Evolutionary conservation across 2,329 filamentous ascomycete genomes (phyloP), one percentile per base, ranked within the genome.

Genomic region (Trichoderma koningiopsis): DNA sequence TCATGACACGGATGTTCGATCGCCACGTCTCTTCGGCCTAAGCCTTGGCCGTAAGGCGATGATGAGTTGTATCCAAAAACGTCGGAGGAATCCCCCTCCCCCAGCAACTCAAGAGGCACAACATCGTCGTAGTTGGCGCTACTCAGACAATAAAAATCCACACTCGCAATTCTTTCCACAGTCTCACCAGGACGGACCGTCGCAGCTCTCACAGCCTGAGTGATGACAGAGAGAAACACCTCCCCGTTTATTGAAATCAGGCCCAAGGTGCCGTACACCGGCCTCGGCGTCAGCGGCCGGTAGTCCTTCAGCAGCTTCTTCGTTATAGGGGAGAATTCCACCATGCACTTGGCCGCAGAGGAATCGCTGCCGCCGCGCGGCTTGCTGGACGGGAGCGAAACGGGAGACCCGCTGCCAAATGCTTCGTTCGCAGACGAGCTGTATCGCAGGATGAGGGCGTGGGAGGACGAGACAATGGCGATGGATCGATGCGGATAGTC

Each of bases 111-210:
- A 16, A 86, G 75, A 11, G 84, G 83, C 33, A 88, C 83, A 37
- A 94, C 87, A 79, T 94, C 87, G 79, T 98, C 96, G 80, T 96
- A 97, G 73, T 93, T 89, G 52, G 91, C 85, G 75, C 91, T 92
- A 79, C 93, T 98, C 70, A 99, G 83, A 77, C 96, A 98, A 82
- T 97, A 93, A 79, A 98, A 98, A 73, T 96, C 92, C 70, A 97
- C 95, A 24, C 87, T 89, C 70, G 90, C 86, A 75, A 98, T 98
- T 79, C 90, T 90, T 81, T 96, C 92, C 29, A 97, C 91, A 4
- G 91, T 95, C 83, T 98, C 95, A 58, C 93, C 93, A 0, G 94
- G 94, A 59, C 94, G 87, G 59, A 97, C 86, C 1, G 89, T 93
- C 19, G 94, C 95, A 6, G 94, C 93, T 71, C 90, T 89, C 24